Percentiles rank a stretch among this genome's conserved stretches.
phyloP scores from a whole-genome alignment of 2,329 filamentous ascomycete species.

The Exutisphaerella laricina region DNA sequence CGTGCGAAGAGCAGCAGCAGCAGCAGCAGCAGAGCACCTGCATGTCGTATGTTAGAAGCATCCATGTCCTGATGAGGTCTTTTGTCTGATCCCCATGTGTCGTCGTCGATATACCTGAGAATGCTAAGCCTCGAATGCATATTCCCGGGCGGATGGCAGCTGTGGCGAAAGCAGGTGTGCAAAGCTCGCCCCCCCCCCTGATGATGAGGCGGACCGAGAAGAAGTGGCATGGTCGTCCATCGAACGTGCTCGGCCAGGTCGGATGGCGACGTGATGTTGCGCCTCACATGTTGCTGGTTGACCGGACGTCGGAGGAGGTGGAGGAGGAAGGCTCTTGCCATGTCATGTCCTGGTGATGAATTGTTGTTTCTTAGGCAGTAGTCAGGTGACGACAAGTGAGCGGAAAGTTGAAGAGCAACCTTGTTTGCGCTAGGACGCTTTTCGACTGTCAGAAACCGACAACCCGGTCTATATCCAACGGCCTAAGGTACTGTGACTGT shows the following conservation, averaged over 20 bases:
- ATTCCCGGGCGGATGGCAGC: too few relatives aligned
- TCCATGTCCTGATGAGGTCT: constrained; percentile 5
- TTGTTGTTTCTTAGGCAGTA: too few relatives aligned
- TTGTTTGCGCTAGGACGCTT: neutral
- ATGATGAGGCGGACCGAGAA: neutral
- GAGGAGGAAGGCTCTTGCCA: neutral
- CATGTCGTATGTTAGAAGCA: constrained; percentile 5
- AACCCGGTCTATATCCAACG: too few relatives aligned
- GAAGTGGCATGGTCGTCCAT: neutral
- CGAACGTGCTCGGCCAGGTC: neutral
- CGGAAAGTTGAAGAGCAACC: neutral
- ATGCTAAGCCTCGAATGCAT: too few relatives aligned
- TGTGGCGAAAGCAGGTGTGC: constrained; percentile 2
- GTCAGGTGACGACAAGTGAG: neutral
- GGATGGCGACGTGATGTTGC: neutral
- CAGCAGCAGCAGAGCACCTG: constrained; percentile 1
- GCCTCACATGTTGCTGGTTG: constrained; percentile 1
- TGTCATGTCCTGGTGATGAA: neutral
- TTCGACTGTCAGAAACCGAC: too few relatives aligned
- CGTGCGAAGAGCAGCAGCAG: constrained; percentile 2
- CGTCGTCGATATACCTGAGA: too few relatives aligned
- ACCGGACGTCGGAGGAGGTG: neutral
- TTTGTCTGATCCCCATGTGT: too few relatives aligned
- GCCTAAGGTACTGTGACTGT: too few relatives aligned
- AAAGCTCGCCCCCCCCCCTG: constrained; percentile 10